Evolutionary conservation across 257 asterid species (phyloP).

Genomic region (Capsicum rhomboideum): DNA sequence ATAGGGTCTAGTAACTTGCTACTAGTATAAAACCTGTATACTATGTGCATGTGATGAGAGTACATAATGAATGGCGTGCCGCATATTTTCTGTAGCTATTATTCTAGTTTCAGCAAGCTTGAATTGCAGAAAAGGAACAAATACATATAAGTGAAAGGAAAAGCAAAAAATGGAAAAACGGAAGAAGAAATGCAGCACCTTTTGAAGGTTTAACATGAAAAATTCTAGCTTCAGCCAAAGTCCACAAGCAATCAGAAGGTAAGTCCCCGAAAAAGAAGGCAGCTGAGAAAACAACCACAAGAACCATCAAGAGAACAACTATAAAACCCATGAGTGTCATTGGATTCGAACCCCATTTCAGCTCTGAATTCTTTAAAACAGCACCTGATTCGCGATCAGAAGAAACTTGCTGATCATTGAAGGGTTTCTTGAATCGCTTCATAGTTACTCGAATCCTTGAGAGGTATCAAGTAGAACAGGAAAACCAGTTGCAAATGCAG

Average conservation of each 20-base stretch:
- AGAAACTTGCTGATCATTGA: conserved; percentile 7
- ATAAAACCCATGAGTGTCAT: conserved; percentile 36
- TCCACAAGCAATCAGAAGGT: conserved; percentile 37
- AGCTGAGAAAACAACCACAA: conserved; percentile 45
- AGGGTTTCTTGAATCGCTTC: conserved; percentile 34
- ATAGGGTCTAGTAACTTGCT: neutral
- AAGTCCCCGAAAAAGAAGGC: conserved; percentile 34
- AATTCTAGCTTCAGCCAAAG: conserved; percentile 33
- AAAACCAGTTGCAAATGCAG: neutral
- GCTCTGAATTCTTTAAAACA: conserved; percentile 9
- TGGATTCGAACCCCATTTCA: conserved; percentile 25
- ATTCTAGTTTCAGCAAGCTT: neutral
- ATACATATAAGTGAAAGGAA: neutral
- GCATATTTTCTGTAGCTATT: neutral
- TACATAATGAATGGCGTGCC: neutral
- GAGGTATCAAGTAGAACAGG: neutral
- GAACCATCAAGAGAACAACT: conserved; percentile 34
- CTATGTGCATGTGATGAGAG: neutral
- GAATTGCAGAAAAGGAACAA: neutral
- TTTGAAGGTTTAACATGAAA: conserved; percentile 25
- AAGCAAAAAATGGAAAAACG: neutral
- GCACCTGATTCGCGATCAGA: conserved; percentile 11
- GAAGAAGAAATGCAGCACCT: conserved; percentile 25
- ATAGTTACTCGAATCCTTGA: neutral
- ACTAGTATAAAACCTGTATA: neutral